These are phyloP conservation scores for Phlegmacium glaucopus DNA, from an alignment of 768 basidiomycete species.

Conservation along the genomic window DNA sequence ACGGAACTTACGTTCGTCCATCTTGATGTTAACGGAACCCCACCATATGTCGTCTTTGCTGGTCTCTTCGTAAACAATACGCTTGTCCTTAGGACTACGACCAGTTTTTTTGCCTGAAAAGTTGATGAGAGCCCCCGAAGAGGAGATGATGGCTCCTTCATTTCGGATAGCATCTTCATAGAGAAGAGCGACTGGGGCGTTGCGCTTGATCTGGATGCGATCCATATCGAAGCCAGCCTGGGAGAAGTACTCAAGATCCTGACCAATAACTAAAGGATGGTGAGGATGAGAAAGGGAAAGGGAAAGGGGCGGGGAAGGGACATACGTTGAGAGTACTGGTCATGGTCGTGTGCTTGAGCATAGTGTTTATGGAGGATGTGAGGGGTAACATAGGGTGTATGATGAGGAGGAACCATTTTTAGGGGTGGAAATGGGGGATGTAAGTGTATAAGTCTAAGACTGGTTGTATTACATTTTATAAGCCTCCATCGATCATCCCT, in stretches of 20 bases:
- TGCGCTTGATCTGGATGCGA: conserved; percentile 92
- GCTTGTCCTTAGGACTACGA: conserved; percentile 97
- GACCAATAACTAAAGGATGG: conserved; percentile 69
- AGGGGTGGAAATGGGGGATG: conserved; percentile 6
- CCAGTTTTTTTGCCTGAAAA: conserved; percentile 99
- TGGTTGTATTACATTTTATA: conserved; percentile 23
- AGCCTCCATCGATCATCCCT: conserved; percentile 34
- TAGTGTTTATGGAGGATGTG: conserved; percentile 88
- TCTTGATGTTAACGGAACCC: conserved; percentile 99
- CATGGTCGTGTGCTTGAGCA: conserved; percentile 69
- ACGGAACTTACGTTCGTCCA: conserved; percentile 79
- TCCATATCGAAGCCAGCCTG: conserved; percentile 99
- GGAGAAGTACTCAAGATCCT: conserved; percentile 95
- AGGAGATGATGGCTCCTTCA: conserved; percentile 97
- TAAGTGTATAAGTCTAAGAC: conserved; percentile 1
- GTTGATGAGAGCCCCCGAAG: conserved; percentile 96
- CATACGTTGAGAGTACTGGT: conserved; percentile 57
- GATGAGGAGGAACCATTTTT: conserved; percentile 66
- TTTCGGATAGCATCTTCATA: conserved; percentile 99
- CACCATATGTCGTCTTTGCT: conserved; percentile 99
- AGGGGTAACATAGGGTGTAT: conserved; percentile 84
- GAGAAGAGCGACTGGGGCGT: conserved; percentile 83
- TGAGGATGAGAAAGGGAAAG: conserved; percentile 9
- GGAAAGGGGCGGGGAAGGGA: conserved; percentile 12
- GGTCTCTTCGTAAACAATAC: conserved; percentile 96